phyloP scores from a whole-genome alignment of 2,329 filamentous ascomycete genomes.

The Aureobasidium melanogenum region DNA sequence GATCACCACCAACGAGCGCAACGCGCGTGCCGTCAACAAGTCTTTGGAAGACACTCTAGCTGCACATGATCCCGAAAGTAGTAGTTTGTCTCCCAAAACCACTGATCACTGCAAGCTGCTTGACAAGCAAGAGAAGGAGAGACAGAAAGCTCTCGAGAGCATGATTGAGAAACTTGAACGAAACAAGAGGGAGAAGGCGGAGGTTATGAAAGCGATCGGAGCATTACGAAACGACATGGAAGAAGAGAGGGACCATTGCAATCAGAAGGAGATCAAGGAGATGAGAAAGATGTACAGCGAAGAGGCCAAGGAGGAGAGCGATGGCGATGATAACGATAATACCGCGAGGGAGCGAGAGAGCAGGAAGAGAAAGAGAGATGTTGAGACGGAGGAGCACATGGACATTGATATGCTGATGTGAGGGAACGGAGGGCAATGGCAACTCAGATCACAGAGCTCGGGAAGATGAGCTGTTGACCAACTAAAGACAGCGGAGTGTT shows the following conservation, averaged over 20 bases:
- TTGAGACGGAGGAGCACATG: background rate
- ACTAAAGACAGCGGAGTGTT: background rate
- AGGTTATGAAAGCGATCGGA: background rate
- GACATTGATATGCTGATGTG: background rate
- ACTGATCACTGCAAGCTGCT: background rate
- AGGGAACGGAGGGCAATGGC: background rate
- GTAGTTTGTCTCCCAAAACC: background rate
- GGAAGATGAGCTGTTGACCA: background rate
- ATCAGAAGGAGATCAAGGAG: background rate
- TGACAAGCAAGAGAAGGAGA: background rate
- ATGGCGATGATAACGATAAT: background rate
- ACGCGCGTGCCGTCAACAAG: background rate
- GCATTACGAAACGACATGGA: conserved; percentile 5
- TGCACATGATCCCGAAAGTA: background rate
- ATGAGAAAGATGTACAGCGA: background rate
- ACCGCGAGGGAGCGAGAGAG: background rate
- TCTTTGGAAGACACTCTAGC: background rate
- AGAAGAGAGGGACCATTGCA: background rate
- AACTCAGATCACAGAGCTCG: background rate
- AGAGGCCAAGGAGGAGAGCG: background rate
- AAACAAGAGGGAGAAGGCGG: background rate
- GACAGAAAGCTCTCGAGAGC: background rate
- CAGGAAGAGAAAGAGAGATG: background rate
- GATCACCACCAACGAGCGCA: background rate
- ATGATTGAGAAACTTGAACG: background rate